A percentile compares a stretch with the other conserved stretches of the same genome.
Evolutionary conservation across 768 basidiomycete genomes (phyloP).

Genomic region (Vararia minispora): DNA sequence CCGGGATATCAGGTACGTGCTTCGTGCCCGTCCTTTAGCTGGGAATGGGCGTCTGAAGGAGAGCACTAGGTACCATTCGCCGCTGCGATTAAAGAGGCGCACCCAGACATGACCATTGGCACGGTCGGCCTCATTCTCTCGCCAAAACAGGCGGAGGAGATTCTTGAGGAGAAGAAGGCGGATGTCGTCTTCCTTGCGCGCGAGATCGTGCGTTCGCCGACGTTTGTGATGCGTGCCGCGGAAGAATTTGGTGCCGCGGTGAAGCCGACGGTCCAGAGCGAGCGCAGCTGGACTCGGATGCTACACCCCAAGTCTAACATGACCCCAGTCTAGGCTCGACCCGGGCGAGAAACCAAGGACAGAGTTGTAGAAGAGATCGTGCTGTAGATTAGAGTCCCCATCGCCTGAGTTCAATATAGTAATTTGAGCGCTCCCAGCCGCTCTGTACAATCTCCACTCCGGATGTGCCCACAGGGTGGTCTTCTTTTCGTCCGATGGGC

Average conservation of each 20-base stretch:
- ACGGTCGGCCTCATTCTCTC: constrained; percentile 68
- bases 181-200: constrained; percentile 62
- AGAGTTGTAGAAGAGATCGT: no score
- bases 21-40: not conserved
- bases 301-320: no score
- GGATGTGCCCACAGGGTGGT: constrained; percentile 9
- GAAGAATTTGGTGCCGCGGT: constrained; percentile 49
- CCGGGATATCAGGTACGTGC: constrained; percentile 53
- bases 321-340: no score
- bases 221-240: constrained; percentile 55
- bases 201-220: constrained; percentile 53
- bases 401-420: constrained; percentile 65
- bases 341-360: not conserved
- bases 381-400: constrained; percentile 38
- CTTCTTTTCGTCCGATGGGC: constrained; percentile 29
- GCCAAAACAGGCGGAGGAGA: constrained; percentile 44
- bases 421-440: constrained; percentile 85
- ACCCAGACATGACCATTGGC: constrained; percentile 43
- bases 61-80: constrained; percentile 61
- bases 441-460: constrained; percentile 63
- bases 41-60: no score
- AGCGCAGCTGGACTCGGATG: constrained; percentile 41
- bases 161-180: constrained; percentile 53
- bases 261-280: constrained; percentile 66
- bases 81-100: constrained; percentile 46